These are phyloP conservation scores for Delitschia confertaspora DNA, from an alignment of 495 filamentous ascomycete genomes.

Conservation along the genomic window DNA sequence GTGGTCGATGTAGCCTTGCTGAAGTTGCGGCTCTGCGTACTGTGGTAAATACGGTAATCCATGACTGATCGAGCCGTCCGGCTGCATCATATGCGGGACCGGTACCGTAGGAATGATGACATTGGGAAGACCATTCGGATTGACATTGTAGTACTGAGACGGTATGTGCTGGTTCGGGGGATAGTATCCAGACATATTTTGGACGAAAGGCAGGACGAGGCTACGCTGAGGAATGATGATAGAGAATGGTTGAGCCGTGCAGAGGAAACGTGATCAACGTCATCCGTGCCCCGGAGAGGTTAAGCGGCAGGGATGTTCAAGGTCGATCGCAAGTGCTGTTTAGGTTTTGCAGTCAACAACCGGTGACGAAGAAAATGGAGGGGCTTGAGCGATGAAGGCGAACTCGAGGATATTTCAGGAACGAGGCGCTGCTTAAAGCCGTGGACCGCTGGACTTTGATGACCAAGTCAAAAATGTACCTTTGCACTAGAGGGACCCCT, in stretches of 20 bases:
- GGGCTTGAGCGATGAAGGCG: slow-evolving; percentile 5
- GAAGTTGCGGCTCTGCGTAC: slow-evolving; percentile 20
- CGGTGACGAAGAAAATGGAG: too few species aligned
- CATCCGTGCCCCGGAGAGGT: slow-evolving; percentile 23
- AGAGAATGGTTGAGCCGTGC: background rate
- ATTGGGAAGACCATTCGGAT: slow-evolving; percentile 19
- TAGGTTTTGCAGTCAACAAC: slow-evolving; percentile 2
- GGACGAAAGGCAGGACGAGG: background rate
- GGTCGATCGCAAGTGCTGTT: slow-evolving; percentile 16
- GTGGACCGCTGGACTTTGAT: too few species aligned
- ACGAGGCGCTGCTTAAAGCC: slow-evolving; percentile 15
- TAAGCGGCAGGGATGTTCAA: slow-evolving; percentile 9
- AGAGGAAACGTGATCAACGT: slow-evolving; percentile 22
- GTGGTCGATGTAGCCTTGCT: slow-evolving; percentile 21
- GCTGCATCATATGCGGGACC: slow-evolving; percentile 11
- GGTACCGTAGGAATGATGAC: slow-evolving; percentile 11
- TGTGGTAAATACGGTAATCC: slow-evolving; percentile 11
- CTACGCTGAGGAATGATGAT: slow-evolving; percentile 5
- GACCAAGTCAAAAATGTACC: too few species aligned
- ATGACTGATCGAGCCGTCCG: slow-evolving; percentile 17
- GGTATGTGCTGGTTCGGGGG: slow-evolving; percentile 21
- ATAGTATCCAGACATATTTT: slow-evolving; percentile 27
- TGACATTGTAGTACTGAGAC: slow-evolving; percentile 24
- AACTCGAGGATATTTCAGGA: slow-evolving; percentile 12
- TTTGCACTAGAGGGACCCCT: slow-evolving; percentile 15